Percentiles rank a stretch among this genome's conserved stretches.
Conservation (phyloP, 2,329 filamentous ascomycete genomes). For the Westerdykella sp. region DNA sequence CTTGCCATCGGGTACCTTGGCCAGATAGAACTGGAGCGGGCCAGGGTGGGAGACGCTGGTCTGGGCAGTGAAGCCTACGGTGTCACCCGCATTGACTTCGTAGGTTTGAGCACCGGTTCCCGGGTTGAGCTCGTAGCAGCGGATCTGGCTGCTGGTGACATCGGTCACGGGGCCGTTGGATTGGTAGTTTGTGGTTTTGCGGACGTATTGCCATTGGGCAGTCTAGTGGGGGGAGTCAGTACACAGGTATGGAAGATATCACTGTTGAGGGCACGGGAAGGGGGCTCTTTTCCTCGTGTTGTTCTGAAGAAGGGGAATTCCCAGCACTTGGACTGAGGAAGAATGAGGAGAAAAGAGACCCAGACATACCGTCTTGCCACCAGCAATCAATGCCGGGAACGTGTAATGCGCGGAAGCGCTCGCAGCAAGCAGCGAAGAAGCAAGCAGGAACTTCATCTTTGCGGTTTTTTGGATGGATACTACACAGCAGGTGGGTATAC, state of each 20-base stretch:
- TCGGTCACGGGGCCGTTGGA: conserved; percentile 27
- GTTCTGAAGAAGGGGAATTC: too few species aligned
- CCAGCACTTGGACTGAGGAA: too few species aligned
- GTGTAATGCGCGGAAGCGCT: conserved; percentile 29
- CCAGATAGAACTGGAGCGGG: conserved; percentile 35
- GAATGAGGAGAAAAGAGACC: neutral
- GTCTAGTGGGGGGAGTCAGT: conserved; percentile 3
- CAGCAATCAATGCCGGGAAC: conserved; percentile 25
- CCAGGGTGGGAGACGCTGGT: conserved; percentile 27
- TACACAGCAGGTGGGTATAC: too few species aligned
- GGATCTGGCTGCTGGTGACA: conserved; percentile 21
- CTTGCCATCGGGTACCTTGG: conserved; percentile 29
- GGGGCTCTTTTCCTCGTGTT: neutral
- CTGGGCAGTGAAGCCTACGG: conserved; percentile 26
- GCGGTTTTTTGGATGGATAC: neutral
- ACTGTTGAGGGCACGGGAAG: neutral
- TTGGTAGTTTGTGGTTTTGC: conserved; percentile 28
- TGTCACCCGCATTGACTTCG: conserved; percentile 21
- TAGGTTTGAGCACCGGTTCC: conserved; percentile 9
- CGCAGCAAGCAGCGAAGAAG: conserved; percentile 17
- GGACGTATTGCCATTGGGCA: conserved; percentile 28
- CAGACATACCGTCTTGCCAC: conserved; percentile 6
- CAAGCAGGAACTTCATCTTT: conserved; percentile 26
- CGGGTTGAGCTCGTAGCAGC: conserved; percentile 22
- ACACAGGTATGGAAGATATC: neutral